Evolutionary conservation across 2,329 filamentous ascomycete species (phyloP).

Genomic region (Cladosporium sp.): DNA sequence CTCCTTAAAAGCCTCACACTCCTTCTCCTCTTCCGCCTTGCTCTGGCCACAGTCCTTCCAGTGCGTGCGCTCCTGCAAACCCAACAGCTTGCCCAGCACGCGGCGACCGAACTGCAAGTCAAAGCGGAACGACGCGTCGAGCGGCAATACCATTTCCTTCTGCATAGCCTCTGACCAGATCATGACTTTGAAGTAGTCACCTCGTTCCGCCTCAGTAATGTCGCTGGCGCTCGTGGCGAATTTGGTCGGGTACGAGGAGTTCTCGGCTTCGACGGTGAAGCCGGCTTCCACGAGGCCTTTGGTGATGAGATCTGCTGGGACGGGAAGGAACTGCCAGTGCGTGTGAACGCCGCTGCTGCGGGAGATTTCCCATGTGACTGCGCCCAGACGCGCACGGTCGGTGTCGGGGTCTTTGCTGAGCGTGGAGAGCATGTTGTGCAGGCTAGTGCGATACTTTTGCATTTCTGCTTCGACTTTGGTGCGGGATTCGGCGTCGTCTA

Average conservation of each 20-base stretch:
- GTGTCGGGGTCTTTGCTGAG: constrained; percentile 43
- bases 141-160: constrained; percentile 68
- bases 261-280: constrained; percentile 86
- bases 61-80: constrained; percentile 72
- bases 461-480: constrained; percentile 73
- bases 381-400: constrained; percentile 63
- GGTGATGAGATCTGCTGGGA: constrained; percentile 66
- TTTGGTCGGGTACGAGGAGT: constrained; percentile 57
- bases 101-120: constrained; percentile 87
- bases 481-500: constrained; percentile 55
- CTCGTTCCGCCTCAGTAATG: constrained; percentile 28
- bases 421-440: constrained; percentile 72
- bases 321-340: constrained; percentile 90
- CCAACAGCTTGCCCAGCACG: constrained; percentile 84
- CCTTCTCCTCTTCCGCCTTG: constrained; percentile 72
- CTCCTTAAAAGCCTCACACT: constrained; percentile 75
- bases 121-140: constrained; percentile 76
- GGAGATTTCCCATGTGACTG: constrained; percentile 91
- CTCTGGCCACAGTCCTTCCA: constrained; percentile 85
- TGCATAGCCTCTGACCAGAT: constrained; percentile 47
- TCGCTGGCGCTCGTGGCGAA: constrained; percentile 43
- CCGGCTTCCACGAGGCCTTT: constrained; percentile 80
- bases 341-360: constrained; percentile 77
- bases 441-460: constrained; percentile 71
- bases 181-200: constrained; percentile 38